Evolutionary conservation across 306 rosid species (phyloP), one percentile per base, ranked within the genome.

Genomic region (Quercus cerris): DNA sequence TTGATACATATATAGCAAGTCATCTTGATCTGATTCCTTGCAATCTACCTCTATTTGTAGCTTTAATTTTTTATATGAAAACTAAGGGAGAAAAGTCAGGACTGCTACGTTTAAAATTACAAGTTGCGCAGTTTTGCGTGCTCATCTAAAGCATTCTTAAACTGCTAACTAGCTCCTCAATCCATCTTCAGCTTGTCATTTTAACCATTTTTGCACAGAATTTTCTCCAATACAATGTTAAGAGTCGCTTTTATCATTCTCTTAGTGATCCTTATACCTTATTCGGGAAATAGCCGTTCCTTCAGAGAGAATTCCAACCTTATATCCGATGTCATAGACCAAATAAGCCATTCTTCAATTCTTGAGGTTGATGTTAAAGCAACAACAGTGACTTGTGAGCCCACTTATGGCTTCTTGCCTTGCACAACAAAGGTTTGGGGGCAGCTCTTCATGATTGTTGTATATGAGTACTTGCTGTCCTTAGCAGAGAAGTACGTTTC

Each of bases 371-470:
- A 35, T 62, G 67, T 80, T 2, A 35, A 52, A 59, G 71, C 81
- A 59, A 75, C 73, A 38, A 72, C 84, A 25, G 84, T 85, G 64
- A 85, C 79, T 12, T 85, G 88, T n/a, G 86, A 76, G 75, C 80
- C 88, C 61, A 28, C 30, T 27, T 82, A 70, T 58, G 84, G 77
- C 44, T 85, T 85, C 78, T 68, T 85, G 81, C 88, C 88, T 38
- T 85, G 88, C 70, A 61, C 88, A 22, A 76, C 84, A 2, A 56
- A 57, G 7, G n/a, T 82, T 6, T 78, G 76, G 84, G 84, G 86
- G 59, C 59, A 75, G 66, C 77, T 82, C 23, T 85, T 79, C 82
- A 51, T 85, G 75, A 49, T 85, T 2, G 15, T 85, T 2, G 67
- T 78, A 13, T 85, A 85, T 10, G 86, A 82, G 86, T 73, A 58